These are phyloP conservation scores for Linnemannia exigua DNA, from an alignment of 192 early-diverging fungal genomes.

Conservation along the genomic window DNA sequence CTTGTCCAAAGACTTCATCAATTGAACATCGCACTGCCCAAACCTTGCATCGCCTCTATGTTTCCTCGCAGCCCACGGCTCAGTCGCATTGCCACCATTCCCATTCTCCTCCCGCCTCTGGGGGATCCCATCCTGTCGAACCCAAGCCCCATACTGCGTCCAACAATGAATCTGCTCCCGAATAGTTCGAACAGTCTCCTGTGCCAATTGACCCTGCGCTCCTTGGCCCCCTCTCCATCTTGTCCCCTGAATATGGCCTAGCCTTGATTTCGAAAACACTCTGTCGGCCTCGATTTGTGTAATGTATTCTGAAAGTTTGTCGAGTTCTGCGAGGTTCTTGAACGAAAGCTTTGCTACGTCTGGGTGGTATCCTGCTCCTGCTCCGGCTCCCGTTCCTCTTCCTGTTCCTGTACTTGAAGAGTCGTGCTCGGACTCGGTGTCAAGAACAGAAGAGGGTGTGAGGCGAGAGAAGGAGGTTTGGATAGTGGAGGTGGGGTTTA, in stretches of 20 bases:
- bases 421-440: background rate
- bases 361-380: background rate
- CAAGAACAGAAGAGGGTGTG: background rate
- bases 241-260: constrained; percentile 17
- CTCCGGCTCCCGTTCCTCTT: background rate
- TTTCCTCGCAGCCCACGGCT: constrained; percentile 4
- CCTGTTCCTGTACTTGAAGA: background rate
- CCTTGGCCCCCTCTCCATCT: background rate
- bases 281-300: constrained; percentile 12
- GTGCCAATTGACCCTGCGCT: background rate
- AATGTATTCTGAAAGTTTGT: constrained; percentile 22
- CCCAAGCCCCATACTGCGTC: constrained; percentile 41
- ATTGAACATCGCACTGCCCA: constrained; percentile 26
- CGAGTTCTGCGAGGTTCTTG: background rate
- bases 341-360: background rate
- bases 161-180: constrained; percentile 49
- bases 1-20: constrained; percentile 16
- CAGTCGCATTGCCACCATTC: background rate
- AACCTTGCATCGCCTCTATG: constrained; percentile 19
- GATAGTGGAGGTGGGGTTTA: constrained; percentile 5
- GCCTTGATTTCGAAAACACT: constrained; percentile 4
- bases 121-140: constrained; percentile 16
- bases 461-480: constrained; percentile 2
- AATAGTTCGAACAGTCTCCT: background rate
- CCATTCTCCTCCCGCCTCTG: background rate